Evolutionary conservation across 2,329 filamentous ascomycete species (phyloP), one percentile per base, ranked within the genome.

Genomic region (Xylariaceae sp.): DNA sequence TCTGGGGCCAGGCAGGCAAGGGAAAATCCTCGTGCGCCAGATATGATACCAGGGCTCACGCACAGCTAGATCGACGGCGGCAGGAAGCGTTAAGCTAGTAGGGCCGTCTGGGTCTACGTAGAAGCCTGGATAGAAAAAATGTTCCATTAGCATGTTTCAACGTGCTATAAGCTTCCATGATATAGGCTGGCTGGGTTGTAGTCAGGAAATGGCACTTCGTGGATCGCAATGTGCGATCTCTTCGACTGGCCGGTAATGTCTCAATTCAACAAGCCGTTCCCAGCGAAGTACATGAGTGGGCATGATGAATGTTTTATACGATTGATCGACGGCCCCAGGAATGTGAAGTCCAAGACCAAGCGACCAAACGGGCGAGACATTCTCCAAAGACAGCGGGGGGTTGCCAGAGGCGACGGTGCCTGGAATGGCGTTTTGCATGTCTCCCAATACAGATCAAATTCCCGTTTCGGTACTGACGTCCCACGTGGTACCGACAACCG

Each of bases 81-180:
- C 49, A 57, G 51, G 45, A 52, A 50, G 42, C 39, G 44, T 56
- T 52, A 43, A 47, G 33, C 54, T 50, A 48, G 57, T 39, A 58
- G 56, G 55, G 57, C 52, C 54, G 55, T 49, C 50, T 56, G 52
- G 53, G 50, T 56, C 55, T 53, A 56, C 49, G 58, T 51, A 61
- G 44, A 60, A 59, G 49, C 62, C 64, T 65, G 52, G 48, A 51
- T 59, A 60, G 49, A 58, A 61, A 43, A 51, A 59, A 55, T 54
- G 44, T 58, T 61, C 54, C 53, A 56, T 66, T 51, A 66, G 64
- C 62, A 62, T 66, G 54, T 49, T 62, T 59, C 44, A 47, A 45
- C 17, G 35, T 35, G 44, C 48, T 52, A 45, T 42, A 53, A 55
- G 43, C 49, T 64, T 62, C 61, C 62, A 65, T 65, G 45, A 50